A percentile compares a stretch with the other conserved stretches of the same genome.
phyloP scores from a whole-genome alignment of 2,329 filamentous ascomycete genomes.

The Alternaria dauci region DNA sequence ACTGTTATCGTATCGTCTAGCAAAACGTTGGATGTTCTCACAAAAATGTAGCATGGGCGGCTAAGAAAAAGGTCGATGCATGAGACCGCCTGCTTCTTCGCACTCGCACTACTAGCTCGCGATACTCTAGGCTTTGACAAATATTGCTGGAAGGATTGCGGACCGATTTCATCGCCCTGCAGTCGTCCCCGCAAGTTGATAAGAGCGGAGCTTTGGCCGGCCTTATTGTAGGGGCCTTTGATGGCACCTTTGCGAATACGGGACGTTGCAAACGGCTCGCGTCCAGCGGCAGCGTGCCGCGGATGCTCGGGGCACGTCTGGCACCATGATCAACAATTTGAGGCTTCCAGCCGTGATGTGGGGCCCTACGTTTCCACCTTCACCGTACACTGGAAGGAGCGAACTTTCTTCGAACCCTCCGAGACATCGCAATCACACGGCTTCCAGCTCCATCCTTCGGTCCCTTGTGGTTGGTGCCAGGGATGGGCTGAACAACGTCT shows the following conservation, averaged over 20 bases:
- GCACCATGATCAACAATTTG: not conserved
- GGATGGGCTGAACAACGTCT: not conserved
- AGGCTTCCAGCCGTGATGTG: not conserved
- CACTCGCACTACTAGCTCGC: not conserved
- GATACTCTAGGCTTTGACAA: not conserved
- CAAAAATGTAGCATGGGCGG: not conserved
- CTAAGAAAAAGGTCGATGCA: not conserved
- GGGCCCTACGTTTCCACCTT: not conserved
- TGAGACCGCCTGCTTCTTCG: not conserved
- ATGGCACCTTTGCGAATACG: not conserved
- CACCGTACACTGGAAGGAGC: not conserved
- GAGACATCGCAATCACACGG: not conserved
- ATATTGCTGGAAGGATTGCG: not conserved
- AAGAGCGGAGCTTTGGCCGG: not conserved
- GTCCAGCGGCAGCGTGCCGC: not conserved
- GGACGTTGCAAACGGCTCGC: not conserved
- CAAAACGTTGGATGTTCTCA: not conserved
- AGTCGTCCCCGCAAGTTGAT: slow-evolving; percentile 1
- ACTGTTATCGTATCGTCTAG: not conserved
- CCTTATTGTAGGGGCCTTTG: not conserved
- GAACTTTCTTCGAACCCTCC: not conserved
- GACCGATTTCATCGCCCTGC: slow-evolving; percentile 4
- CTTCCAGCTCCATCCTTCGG: not conserved
- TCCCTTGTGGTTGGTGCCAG: not conserved
- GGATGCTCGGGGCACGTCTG: slow-evolving; percentile 2